Base-by-base conservation (phyloP, 768 basidiomycete species). In the Sistotremastrum niveocremeum region DNA sequence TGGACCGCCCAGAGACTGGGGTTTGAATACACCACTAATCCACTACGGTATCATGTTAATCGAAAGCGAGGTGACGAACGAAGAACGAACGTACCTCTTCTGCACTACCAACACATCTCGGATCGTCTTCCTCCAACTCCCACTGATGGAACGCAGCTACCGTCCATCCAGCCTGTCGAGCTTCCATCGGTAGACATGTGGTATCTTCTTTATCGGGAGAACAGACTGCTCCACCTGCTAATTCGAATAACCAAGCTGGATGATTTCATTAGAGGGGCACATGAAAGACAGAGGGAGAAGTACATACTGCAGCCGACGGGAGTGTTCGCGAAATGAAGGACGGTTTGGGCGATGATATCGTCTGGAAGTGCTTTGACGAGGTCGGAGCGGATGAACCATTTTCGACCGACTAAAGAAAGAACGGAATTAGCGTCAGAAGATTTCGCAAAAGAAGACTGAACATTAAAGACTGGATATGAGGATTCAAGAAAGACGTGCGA, bases 81-180 rank as follows among this genome's bases (percentile, higher is more conserved):
- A 40, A 39, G 35, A 33, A 39, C 7, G 32, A 36, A 5, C 34
- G 39, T 45, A 82, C 84, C 62, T 84, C 81, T 62, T 91, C 86
- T 10, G 88, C 89, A 37, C 86, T 81, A 44, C 70, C 70, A 39
- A 88, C 70, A 51, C 89, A 94, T n/a, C 76, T 68, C 39, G 79
- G 76, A 56, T 94, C 89, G 50, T 83, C 75, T 38, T 83, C 65
- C 32, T 80, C 74, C 65, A 90, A 81, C 50, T 86, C 83, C 90
- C 90, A 94, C 58, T 94, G 90, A 60, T 93, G 90, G 29, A 93
- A 68, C 11, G 90, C 89, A 3, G 86, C 84, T 45, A 94, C 77
- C 2, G 84, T 90, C 63, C 89, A 94, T 6, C 73, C 60, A 1
- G 85, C 82, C 59, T 88, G 73, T 41, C 90, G 79, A 56, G 88